phyloP scores from a whole-genome alignment of 805 yeast genomes.

The Barnettozyma siamensis region DNA sequence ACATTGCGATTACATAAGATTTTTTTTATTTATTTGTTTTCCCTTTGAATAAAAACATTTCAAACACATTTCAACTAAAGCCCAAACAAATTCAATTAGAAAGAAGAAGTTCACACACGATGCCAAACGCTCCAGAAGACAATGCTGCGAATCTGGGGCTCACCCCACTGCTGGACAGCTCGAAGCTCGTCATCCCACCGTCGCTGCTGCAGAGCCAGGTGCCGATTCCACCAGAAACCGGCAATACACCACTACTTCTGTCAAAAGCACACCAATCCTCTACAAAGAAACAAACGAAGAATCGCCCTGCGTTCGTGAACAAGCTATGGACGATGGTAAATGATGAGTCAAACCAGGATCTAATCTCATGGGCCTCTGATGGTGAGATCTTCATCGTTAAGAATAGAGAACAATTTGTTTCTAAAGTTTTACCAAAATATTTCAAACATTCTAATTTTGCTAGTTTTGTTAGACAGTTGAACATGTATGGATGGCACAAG shows the following conservation, averaged over 20 bases:
- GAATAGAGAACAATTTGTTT: slow-evolving; percentile 79
- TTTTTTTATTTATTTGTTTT: too few relatives aligned
- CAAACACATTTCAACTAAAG: too few relatives aligned
- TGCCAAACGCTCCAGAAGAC: neutral
- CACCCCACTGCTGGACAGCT: neutral
- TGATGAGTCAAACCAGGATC: slow-evolving; percentile 61
- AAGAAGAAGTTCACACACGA: neutral
- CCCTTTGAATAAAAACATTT: too few relatives aligned
- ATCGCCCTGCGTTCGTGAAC: slow-evolving; percentile 85
- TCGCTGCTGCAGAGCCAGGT: neutral
- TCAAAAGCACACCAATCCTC: neutral
- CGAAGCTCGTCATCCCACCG: slow-evolving; percentile 3
- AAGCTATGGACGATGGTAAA: slow-evolving; percentile 96
- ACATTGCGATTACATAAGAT: too few relatives aligned
- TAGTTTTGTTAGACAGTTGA: slow-evolving; percentile 89
- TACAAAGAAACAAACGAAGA: slow-evolving; percentile 28
- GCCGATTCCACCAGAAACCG: neutral
- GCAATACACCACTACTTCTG: neutral
- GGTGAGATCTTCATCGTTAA: slow-evolving; percentile 82
- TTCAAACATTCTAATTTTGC: slow-evolving; percentile 96
- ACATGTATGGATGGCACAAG: slow-evolving; percentile 99
- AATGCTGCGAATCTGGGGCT: neutral
- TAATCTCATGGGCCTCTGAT: slow-evolving; percentile 79
- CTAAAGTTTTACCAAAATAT: slow-evolving; percentile 77
- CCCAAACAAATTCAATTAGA: too few relatives aligned